These are phyloP conservation scores for Parmales sp. DNA, from an alignment of 108 stramenopile species.

Conservation along the genomic window DNA sequence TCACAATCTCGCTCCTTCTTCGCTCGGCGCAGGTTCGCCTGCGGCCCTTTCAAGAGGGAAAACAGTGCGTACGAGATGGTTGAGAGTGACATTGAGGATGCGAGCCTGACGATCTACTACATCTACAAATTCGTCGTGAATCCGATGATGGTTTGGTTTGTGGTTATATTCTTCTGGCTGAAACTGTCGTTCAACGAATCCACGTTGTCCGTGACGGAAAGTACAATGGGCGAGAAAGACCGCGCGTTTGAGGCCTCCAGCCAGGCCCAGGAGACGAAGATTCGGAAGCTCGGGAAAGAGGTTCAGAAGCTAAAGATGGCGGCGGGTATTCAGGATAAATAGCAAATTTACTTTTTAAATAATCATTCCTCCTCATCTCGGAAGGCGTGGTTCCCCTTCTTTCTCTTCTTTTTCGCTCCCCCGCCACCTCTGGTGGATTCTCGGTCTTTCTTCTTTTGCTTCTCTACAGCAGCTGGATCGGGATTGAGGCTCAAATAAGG, in stretches of 20 bases:
- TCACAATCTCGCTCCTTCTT: too few species aligned
- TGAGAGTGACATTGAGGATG: not conserved
- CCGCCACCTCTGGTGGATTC: constrained; percentile 31
- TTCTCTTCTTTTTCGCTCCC: constrained; percentile 37
- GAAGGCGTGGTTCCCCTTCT: constrained; percentile 42
- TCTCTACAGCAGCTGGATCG: constrained; percentile 59
- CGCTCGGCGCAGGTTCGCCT: not conserved
- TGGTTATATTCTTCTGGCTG: constrained; percentile 2
- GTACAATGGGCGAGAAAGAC: not conserved
- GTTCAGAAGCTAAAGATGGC: not conserved
- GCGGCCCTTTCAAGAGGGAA: not conserved
- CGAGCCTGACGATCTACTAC: not conserved
- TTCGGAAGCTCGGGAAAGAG: not conserved
- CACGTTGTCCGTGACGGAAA: not conserved
- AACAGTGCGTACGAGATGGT: not conserved
- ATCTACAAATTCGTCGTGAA: not conserved
- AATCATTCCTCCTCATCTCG: constrained; percentile 70
- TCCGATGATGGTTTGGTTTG: not conserved
- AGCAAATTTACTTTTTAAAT: too few species aligned
- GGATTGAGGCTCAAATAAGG: constrained; percentile 68
- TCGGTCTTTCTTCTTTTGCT: constrained; percentile 36
- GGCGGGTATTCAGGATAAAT: too few species aligned
- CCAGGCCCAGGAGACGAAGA: not conserved
- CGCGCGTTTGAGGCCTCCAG: not conserved
- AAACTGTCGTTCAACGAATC: not conserved